Percentiles rank a stretch among this genome's conserved stretches.
These are phyloP conservation scores for Fusarium sp. DNA, from an alignment of 2,329 filamentous ascomycete genomes.

Conservation along the genomic window DNA sequence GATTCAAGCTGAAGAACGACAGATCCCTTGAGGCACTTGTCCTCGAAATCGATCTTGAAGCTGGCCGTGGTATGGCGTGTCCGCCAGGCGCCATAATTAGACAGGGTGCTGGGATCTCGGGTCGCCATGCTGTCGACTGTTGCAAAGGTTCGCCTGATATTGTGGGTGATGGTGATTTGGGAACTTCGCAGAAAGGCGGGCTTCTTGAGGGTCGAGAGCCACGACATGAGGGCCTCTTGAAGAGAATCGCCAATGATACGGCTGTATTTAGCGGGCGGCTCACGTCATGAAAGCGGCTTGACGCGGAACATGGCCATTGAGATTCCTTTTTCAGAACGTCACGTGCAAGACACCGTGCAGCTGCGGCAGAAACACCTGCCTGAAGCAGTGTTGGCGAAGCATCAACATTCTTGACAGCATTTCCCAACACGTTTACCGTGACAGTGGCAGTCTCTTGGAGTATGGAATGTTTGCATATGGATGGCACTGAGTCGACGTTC, in stretches of 20 bases:
- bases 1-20: conserved; percentile 85
- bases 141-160: conserved; percentile 50
- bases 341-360: conserved; percentile 27
- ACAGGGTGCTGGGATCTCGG: conserved; percentile 90
- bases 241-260: conserved; percentile 28
- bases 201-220: conserved; percentile 48
- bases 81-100: conserved; percentile 91
- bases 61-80: conserved; percentile 88
- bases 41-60: conserved; percentile 87
- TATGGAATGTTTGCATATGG: not conserved
- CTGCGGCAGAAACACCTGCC: not conserved
- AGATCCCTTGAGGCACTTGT: conserved; percentile 82
- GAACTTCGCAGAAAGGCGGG: conserved; percentile 43
- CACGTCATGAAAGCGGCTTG: conserved; percentile 33
- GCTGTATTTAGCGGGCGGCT: conserved; percentile 20
- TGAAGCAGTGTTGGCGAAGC: conserved; percentile 31
- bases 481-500: not conserved
- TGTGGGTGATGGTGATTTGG: conserved; percentile 44
- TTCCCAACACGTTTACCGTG: too few species aligned
- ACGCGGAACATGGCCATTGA: conserved; percentile 10
- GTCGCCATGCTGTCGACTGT: conserved; percentile 51
- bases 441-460: not conserved
- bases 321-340: conserved; percentile 35
- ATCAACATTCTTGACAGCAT: conserved; percentile 1
- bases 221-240: conserved; percentile 46